These are phyloP conservation scores for Xylaria sp. DNA, from an alignment of 2,329 filamentous ascomycete genomes.

Conservation along the genomic window DNA sequence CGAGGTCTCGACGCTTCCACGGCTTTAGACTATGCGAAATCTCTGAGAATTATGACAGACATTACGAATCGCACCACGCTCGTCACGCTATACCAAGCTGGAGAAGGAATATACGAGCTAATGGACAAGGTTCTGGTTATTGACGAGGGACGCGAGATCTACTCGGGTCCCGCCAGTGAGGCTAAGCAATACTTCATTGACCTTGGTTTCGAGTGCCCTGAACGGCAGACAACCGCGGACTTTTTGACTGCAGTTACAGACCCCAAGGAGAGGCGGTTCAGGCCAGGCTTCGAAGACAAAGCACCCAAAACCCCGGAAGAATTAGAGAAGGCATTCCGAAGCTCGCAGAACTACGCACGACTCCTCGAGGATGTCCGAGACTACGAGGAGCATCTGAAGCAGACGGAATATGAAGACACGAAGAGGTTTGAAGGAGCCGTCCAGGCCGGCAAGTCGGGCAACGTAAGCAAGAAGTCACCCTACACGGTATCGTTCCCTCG, in stretches of 20 bases:
- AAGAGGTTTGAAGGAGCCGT: conserved; percentile 74
- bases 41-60: conserved; percentile 78
- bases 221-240: conserved; percentile 76
- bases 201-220: conserved; percentile 72
- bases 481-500: conserved; percentile 81
- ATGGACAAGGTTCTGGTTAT: conserved; percentile 87
- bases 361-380: conserved; percentile 70
- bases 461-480: conserved; percentile 73
- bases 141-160: conserved; percentile 71
- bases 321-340: conserved; percentile 72
- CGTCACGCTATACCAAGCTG: conserved; percentile 57
- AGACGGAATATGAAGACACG: conserved; percentile 69
- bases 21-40: conserved; percentile 80
- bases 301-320: conserved; percentile 77
- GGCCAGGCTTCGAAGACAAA: conserved; percentile 71
- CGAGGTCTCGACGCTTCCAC: conserved; percentile 83
- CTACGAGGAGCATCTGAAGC: conserved; percentile 57
- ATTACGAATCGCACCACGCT: conserved; percentile 70
- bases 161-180: conserved; percentile 70
- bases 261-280: conserved; percentile 75
- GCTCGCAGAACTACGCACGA: conserved; percentile 69
- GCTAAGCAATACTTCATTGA: conserved; percentile 74
- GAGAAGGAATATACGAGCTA: conserved; percentile 57
- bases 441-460: conserved; percentile 73
- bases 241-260: conserved; percentile 83